Percentiles rank a stretch among this genome's conserved stretches.
Conservation (phyloP, 768 basidiomycete genomes). For the Pluteus cervinus region DNA sequence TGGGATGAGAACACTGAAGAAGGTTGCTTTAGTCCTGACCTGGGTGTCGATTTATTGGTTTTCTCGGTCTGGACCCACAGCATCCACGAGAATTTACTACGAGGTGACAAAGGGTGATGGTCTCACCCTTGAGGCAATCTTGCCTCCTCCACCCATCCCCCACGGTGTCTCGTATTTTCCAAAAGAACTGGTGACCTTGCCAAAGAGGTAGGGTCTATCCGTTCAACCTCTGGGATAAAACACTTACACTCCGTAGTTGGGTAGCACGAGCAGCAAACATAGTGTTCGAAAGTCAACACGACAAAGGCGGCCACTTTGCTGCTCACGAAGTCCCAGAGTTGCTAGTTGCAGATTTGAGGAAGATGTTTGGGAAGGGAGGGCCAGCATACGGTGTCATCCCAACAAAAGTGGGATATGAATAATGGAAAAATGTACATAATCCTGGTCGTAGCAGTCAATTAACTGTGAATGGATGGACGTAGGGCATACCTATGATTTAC, state of each 20-base stretch:
- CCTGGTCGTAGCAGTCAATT: too few species aligned
- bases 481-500: too few species aligned
- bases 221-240: neutral
- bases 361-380: conserved; percentile 51
- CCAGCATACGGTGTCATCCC: conserved; percentile 42
- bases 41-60: conserved; percentile 59
- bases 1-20: conserved; percentile 12
- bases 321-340: conserved; percentile 42
- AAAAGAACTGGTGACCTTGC: conserved; percentile 30
- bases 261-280: conserved; percentile 22
- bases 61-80: conserved; percentile 51
- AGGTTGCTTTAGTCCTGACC: conserved; percentile 40
- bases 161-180: conserved; percentile 48
- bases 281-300: conserved; percentile 44
- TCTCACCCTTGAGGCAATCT: conserved; percentile 5
- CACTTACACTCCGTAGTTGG: conserved; percentile 37
- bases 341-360: conserved; percentile 43
- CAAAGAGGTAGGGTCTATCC: conserved; percentile 21
- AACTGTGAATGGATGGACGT: too few species aligned
- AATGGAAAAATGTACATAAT: too few species aligned
- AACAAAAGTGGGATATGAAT: conserved; percentile 37
- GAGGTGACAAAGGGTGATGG: conserved; percentile 26
- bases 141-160: too few species aligned
- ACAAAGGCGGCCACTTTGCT: conserved; percentile 54
- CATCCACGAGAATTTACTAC: conserved; percentile 54